phyloP scores from a whole-genome alignment of 179 eudicot species.

The Spinacia oleracea region DNA sequence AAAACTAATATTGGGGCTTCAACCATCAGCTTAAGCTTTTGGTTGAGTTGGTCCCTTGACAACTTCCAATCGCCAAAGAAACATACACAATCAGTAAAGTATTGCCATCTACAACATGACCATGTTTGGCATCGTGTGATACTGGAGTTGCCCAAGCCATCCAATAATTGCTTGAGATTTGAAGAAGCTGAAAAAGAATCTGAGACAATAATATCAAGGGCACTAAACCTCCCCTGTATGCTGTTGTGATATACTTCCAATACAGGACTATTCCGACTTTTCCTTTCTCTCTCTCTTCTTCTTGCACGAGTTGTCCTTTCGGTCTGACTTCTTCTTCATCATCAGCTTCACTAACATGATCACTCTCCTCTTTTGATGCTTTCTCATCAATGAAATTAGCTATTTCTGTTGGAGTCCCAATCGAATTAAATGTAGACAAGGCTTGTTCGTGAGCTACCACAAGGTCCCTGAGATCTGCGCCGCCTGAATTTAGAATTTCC shows the following conservation, averaged over 20 bases:
- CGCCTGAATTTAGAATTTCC: constrained; percentile 57
- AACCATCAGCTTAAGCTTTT: too few species aligned
- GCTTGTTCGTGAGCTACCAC: constrained; percentile 75
- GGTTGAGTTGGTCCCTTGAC: too few species aligned
- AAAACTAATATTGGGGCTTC: too few species aligned
- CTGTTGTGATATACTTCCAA: constrained; percentile 77
- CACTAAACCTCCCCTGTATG: constrained; percentile 71
- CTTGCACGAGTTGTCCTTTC: constrained; percentile 69
- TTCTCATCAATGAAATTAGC: constrained; percentile 7
- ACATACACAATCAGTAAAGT: constrained; percentile 67
- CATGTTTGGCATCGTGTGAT: constrained; percentile 45
- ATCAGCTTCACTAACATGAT: constrained; percentile 45
- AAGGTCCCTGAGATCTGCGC: constrained; percentile 76
- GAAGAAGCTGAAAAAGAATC: constrained; percentile 48
- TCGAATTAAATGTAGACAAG: constrained; percentile 46
- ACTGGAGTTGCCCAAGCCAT: constrained; percentile 94
- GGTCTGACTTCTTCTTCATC: constrained; percentile 28
- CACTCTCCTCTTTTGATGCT: constrained; percentile 43
- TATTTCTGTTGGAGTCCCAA: neutral
- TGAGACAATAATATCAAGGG: constrained; percentile 53
- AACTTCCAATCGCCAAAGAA: constrained; percentile 63
- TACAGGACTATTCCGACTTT: constrained; percentile 67
- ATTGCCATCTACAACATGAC: constrained; percentile 45
- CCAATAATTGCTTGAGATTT: constrained; percentile 80
- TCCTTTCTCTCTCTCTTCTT: constrained; percentile 90